Base-by-base conservation (phyloP, 139 green algal species). In the Chlorella sorokiniana region DNA sequence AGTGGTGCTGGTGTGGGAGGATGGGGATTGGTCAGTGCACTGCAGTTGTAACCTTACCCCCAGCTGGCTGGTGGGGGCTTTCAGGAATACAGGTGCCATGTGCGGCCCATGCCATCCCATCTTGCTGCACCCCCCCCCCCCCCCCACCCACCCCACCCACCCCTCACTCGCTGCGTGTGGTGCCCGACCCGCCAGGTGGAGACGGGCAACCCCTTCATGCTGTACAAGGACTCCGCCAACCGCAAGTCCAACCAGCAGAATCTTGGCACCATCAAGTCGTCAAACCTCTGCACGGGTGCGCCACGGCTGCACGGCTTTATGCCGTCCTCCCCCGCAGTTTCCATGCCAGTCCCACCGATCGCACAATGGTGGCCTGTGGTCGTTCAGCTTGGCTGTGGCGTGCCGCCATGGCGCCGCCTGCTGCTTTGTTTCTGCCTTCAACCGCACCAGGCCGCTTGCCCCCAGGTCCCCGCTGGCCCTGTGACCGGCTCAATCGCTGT, bases 141-240 rank as follows among this genome's bases (percentile, higher is more conserved):
- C n/a, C n/a, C n/a, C n/a, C n/a, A n/a, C 61, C 61, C 31, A 3
- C 61, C 9, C 59, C 23, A 37, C 25, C 59, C 59, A 25, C 33
- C 16, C 59, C 59, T 37, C 2, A 18, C 25, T 65, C 9, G 54
- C 54, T 4, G 31, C 7, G 18, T 14, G 54, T 63, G 2, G 25
- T 33, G 23, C 18, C 31, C 1, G 10, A 4, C 25, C 42, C 37
- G 41, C 31, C 82, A 91, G 78, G 93, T 99, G 40, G 97, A 99
- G 91, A 99, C 97, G 1, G 97, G 97, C 83, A 99, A 98, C 90
- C 97, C 97, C 16, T 99, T 98, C 93, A 99, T 99, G 96, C 91
- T 99, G 51, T 99, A 93, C 95, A 99, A 99, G 93, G 97, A 99
- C 86, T 81, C 84, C 20, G 97, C 93, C 94, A 99, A 99, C 91